phyloP scores from a whole-genome alignment of 495 filamentous ascomycete species.

The Darksidea phi region DNA sequence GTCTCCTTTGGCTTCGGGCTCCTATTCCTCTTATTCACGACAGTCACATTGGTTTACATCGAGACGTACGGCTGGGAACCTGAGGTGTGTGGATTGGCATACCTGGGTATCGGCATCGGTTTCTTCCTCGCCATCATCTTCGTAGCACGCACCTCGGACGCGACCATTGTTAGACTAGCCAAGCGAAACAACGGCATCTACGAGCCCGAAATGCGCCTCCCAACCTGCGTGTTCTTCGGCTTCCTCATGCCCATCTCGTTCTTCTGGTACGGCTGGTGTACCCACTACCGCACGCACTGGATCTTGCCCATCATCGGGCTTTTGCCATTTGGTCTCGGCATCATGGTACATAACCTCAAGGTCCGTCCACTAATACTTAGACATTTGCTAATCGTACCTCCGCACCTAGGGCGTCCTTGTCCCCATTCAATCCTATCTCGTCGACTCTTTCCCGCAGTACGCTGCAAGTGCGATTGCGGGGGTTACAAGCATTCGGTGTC shows the following conservation, averaged over 20 bases:
- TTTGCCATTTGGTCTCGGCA: conserved; percentile 55
- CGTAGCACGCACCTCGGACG: conserved; percentile 24
- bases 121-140: conserved; percentile 27
- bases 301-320: conserved; percentile 58
- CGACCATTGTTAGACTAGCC: conserved; percentile 26
- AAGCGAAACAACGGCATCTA: conserved; percentile 32
- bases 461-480: conserved; percentile 45
- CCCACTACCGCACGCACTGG: conserved; percentile 31
- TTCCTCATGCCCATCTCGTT: conserved; percentile 31
- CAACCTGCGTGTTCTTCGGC: conserved; percentile 31
- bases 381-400: too few species aligned
- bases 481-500: conserved; percentile 52
- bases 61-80: conserved; percentile 28
- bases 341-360: too few species aligned
- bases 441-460: conserved; percentile 40
- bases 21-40: conserved; percentile 36
- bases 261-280: conserved; percentile 37
- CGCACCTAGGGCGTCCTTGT: conserved; percentile 32
- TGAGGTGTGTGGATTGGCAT: conserved; percentile 31
- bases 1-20: conserved; percentile 35
- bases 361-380: too few species aligned
- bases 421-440: conserved; percentile 42
- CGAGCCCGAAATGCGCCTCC: conserved; percentile 36
- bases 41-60: conserved; percentile 33
- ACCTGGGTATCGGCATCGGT: conserved; percentile 30